Percentiles rank a stretch among this genome's conserved stretches.
phyloP scores from a whole-genome alignment of 768 basidiomycete species.

The Podaxis mareebaensis region DNA sequence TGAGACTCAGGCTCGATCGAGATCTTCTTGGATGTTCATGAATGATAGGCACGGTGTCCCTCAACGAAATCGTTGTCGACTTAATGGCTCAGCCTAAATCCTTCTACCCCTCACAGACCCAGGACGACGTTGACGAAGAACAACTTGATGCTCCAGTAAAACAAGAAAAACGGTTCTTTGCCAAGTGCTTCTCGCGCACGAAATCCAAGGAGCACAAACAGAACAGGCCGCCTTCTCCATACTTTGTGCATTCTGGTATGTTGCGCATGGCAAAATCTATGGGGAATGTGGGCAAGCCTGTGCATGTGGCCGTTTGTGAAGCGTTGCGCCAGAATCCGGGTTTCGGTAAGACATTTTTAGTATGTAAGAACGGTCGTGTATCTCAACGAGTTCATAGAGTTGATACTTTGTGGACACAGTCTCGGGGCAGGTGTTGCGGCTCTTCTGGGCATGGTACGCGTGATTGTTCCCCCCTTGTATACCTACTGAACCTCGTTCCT shows the following conservation, averaged over 20 bases:
- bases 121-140: slow-evolving; percentile 17
- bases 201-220: slow-evolving; percentile 23
- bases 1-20: slow-evolving; percentile 22
- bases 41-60: slow-evolving; percentile 67
- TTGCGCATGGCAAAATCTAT: slow-evolving; percentile 75
- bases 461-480: background rate
- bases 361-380: background rate
- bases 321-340: slow-evolving; percentile 68
- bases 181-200: slow-evolving; percentile 29
- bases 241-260: slow-evolving; percentile 82
- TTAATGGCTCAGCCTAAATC: slow-evolving; percentile 76
- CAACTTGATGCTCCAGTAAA: too few relatives aligned
- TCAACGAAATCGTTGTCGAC: slow-evolving; percentile 86
- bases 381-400: slow-evolving; percentile 38
- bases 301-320: slow-evolving; percentile 71
- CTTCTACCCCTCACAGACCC: slow-evolving; percentile 55
- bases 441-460: slow-evolving; percentile 67
- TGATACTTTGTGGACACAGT: slow-evolving; percentile 82
- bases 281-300: slow-evolving; percentile 75
- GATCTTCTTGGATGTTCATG: background rate
- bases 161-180: slow-evolving; percentile 33
- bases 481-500: background rate
- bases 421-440: slow-evolving; percentile 82
- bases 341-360: slow-evolving; percentile 54
- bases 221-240: slow-evolving; percentile 28